Evolutionary conservation across 805 yeast genomes (phyloP).

Genomic region (Wickerhamiella kurtzmanii): DNA sequence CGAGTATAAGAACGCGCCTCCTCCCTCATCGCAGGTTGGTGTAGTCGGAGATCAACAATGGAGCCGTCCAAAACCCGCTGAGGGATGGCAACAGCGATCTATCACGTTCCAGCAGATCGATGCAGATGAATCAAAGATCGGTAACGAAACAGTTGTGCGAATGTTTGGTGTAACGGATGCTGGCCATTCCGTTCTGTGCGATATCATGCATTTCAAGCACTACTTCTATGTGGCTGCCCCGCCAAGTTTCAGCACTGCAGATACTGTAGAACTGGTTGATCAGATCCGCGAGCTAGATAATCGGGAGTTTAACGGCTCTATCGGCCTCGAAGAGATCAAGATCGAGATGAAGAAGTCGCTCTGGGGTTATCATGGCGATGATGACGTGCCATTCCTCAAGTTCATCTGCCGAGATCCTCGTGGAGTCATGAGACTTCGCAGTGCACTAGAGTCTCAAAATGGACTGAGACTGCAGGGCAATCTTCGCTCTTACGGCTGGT

Average conservation of each 20-base stretch:
- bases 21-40: slow-evolving; percentile 4
- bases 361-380: slow-evolving; percentile 84
- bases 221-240: slow-evolving; percentile 91
- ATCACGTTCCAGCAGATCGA: slow-evolving; percentile 62
- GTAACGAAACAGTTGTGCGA: slow-evolving; percentile 44
- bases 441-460: slow-evolving; percentile 60
- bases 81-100: slow-evolving; percentile 33
- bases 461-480: slow-evolving; percentile 7
- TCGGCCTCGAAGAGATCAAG: slow-evolving; percentile 35
- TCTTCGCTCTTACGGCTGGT: slow-evolving; percentile 21
- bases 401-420: slow-evolving; percentile 53
- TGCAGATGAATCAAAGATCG: slow-evolving; percentile 66
- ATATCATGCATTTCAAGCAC: slow-evolving; percentile 77
- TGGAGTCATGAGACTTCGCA: slow-evolving; percentile 53
- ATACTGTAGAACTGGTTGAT: slow-evolving; percentile 33
- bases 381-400: slow-evolving; percentile 66
- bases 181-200: slow-evolving; percentile 83
- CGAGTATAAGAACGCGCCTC: background rate
- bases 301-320: slow-evolving; percentile 1
- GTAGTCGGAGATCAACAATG: slow-evolving; percentile 28
- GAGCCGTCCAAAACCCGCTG: slow-evolving; percentile 42
- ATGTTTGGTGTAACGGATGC: slow-evolving; percentile 83
- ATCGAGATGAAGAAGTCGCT: slow-evolving; percentile 65
- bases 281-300: background rate
- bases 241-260: slow-evolving; percentile 47